These are phyloP conservation scores for Stachybotrys echinatus DNA, from an alignment of 2,329 filamentous ascomycete genomes.

Conservation along the genomic window DNA sequence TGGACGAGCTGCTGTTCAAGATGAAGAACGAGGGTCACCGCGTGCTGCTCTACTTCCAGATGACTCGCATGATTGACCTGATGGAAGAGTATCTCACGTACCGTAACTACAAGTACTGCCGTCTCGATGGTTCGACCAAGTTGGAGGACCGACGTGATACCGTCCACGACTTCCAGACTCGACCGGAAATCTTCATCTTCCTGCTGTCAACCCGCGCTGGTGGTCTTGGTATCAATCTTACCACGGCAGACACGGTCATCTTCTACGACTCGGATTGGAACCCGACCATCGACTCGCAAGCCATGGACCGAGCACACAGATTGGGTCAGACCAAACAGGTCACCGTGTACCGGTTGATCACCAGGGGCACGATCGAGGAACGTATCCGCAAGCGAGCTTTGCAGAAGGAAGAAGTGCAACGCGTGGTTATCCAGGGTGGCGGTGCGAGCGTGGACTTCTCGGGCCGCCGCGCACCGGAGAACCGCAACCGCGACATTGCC, in stretches of 20 bases:
- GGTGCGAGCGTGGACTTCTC: slow-evolving; percentile 95
- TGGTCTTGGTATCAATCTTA: slow-evolving; percentile 96
- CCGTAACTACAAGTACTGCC: slow-evolving; percentile 98
- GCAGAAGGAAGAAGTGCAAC: slow-evolving; percentile 98
- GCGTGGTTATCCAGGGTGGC: slow-evolving; percentile 90
- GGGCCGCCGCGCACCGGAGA: slow-evolving; percentile 78
- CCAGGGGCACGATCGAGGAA: slow-evolving; percentile 93
- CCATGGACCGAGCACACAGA: slow-evolving; percentile 98
- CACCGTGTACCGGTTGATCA: slow-evolving; percentile 96
- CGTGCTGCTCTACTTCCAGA: slow-evolving; percentile 98
- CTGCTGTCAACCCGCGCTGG: slow-evolving; percentile 91
- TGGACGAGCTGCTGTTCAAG: slow-evolving; percentile 81
- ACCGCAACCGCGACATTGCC: slow-evolving; percentile 94
- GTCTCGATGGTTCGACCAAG: slow-evolving; percentile 94
- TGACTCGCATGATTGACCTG: slow-evolving; percentile 99
- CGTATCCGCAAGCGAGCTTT: slow-evolving; percentile 93
- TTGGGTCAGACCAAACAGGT: slow-evolving; percentile 94
- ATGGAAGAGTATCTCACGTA: slow-evolving; percentile 99
- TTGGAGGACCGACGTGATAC: slow-evolving; percentile 95
- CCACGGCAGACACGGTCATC: slow-evolving; percentile 94
- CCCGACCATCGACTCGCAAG: slow-evolving; percentile 95
- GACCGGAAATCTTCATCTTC: slow-evolving; percentile 95
- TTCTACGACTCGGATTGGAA: slow-evolving; percentile 99
- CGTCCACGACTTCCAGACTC: slow-evolving; percentile 91
- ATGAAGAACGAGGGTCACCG: slow-evolving; percentile 91